Base-by-base conservation (phyloP, 768 basidiomycete genomes). In the Hemileccinum impolitum region DNA sequence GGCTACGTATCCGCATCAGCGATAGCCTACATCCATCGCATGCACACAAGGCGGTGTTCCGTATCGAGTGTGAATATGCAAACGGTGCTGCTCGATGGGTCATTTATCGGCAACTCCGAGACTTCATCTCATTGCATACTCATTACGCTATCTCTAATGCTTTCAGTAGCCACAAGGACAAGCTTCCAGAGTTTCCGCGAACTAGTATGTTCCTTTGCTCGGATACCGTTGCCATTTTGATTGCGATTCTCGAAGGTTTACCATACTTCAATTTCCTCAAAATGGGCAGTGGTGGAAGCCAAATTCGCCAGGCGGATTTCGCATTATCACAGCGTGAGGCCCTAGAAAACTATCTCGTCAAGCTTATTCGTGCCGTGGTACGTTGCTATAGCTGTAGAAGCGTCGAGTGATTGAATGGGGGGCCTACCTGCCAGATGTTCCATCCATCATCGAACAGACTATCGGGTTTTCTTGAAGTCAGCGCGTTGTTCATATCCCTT, bases 61-160 rank as follows among this genome's bases (percentile, higher is more conserved):
- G 91, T 14, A 92, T 94, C 56, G 92, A 94, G 68, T 97, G 94
- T 64, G 90, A 95, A 67, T 97, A 99, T 65, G 95, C 92, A 0
- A 94, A 95, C 55, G 92, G 92, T 17, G 85, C 86, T 13, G 83
- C 79, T 62, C 75, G 93, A 66, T 99, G 96, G 95, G 94, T 96
- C 26, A 78, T 92, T n/a, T 93, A 93, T 68, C 85, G 95, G 45
- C 86, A 94, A 69, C 76, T 96, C 46, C 84, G 90, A 53, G 95
- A 98, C 65, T 96, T 99, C 61, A 47, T 95, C 39, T 87, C 87
- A 21, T 69, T 99, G 21, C 94, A 97, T 65, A 78, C 86, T 0
- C 94, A 97, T 64, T 96, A 95, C 64, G 74, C 85, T 1, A 72
- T 96, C 17, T 86, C 91, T 9, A 94, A 93, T 56, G 82, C 84